Base-by-base conservation (phyloP, 2,329 filamentous ascomycete species). In the Phyllosticta citribraziliensis region DNA sequence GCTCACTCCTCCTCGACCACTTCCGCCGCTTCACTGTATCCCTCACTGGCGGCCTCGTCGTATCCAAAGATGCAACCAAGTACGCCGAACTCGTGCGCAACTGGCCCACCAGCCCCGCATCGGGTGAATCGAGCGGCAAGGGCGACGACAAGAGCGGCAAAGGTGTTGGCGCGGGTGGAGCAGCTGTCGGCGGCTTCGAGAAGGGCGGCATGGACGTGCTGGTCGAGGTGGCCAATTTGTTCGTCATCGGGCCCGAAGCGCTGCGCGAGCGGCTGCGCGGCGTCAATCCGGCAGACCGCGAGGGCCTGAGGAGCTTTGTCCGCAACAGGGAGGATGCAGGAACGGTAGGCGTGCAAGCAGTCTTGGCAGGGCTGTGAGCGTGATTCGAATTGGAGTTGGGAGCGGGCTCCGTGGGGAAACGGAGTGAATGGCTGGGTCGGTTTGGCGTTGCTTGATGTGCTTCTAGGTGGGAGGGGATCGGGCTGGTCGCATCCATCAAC, bases 1-100 rank as follows among this genome's bases (percentile, higher is more conserved):
- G 92, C 66, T 78, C 82, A 56, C 82, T 95, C 10, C 82, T 99
- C 4, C 86, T 99, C 64, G 89, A 94, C 64, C 94, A 99, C 75
- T 90, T 97, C 76, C 94, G 96, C 70, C 91, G 90, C 69, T 99
- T 96, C 77, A 85, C 88, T 63, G 91, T 99, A 66, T 96, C 91
- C 67, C 90, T 92, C 51, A 92, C 93, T 0, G 94, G 94, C 64
- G 94, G 91, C 2, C 83, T 99, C 55, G 94, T 97, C 84, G 90
- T 97, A 25, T 93, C 88, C 40, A 96, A 97, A 76, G 94, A 99
- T 72, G 92, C 97, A 73, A 90, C 91, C 40, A 91, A 91, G 71
- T 99, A 99, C 73, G 88, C 89, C 9, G 88, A 92, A 63, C 84
- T 96, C 11, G 81, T 99, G 65, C 86, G 89, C 64, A 86, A 86